A percentile compares a stretch with the other conserved stretches of the same genome.
Evolutionary conservation across 768 basidiomycete genomes (phyloP).

Genomic region (Chalciporus pseudorubinellus): DNA sequence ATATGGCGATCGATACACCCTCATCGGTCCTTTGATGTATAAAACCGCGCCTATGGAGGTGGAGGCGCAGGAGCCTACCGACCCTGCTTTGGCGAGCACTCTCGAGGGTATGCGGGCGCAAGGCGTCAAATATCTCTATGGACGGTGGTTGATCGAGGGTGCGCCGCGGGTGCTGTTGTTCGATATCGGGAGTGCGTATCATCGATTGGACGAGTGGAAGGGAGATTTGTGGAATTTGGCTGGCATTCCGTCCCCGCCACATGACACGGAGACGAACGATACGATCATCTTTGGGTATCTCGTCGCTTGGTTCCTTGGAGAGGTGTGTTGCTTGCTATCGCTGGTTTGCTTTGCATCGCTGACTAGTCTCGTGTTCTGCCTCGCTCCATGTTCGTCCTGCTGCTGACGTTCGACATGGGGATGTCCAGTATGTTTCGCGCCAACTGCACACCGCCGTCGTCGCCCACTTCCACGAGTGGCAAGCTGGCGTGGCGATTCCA

Average conservation of each 20-base stretch:
- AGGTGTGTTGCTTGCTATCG: constrained; percentile 53
- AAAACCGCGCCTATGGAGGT: constrained; percentile 99
- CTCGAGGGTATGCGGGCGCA: constrained; percentile 82
- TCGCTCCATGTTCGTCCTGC: not conserved
- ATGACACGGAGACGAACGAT: constrained; percentile 98
- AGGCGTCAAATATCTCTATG: constrained; percentile 93
- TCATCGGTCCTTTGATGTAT: constrained; percentile 98
- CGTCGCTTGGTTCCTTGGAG: constrained; percentile 99
- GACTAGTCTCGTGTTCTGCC: not conserved
- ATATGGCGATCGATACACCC: constrained; percentile 91
- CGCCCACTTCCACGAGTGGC: constrained; percentile 99
- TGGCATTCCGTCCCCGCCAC: constrained; percentile 94
- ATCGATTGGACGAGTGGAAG: constrained; percentile 97
- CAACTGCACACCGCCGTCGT: constrained; percentile 85
- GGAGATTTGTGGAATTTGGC: constrained; percentile 97
- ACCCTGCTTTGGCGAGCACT: constrained; percentile 71
- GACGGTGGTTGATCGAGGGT: constrained; percentile 98
- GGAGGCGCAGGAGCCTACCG: constrained; percentile 85
- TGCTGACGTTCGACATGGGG: constrained; percentile 1
- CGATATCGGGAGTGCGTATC: constrained; percentile 86
- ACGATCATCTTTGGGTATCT: constrained; percentile 97
- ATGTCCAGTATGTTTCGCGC: constrained; percentile 67
- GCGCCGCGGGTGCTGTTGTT: constrained; percentile 93
- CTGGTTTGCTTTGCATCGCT: constrained; percentile 5
- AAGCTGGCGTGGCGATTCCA: constrained; percentile 93